Evolutionary conservation across 78 protist genomes (phyloP), one percentile per base, ranked within the genome.

Genomic region (Dictyostelium firmibasis): DNA sequence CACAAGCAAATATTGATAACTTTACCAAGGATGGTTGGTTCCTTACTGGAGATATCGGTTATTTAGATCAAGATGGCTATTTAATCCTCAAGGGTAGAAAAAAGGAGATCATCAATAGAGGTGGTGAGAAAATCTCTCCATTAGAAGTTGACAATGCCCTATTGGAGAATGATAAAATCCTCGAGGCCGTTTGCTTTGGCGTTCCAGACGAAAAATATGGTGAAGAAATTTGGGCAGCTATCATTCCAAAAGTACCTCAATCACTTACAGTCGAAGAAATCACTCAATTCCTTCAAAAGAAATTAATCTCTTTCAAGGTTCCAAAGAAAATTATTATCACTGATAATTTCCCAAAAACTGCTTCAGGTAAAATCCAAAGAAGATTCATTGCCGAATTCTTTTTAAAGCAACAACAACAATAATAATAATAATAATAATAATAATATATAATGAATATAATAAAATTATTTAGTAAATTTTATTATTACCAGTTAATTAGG

Each of bases 351-450:
- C 98, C 98, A 67, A 83, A 96, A 83, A 97, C 98, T 18, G 95
- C 98, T 2, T 94, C 97, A 11, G 98, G 98, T 33, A 97, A 97
- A 82, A 96, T 97, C 18, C 98, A 97, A 86, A 91, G 98, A 78
- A n/a, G 97, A n/a, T 35, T 67, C 16, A 86, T 97, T 1, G 76
- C 96, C 6, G 87, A 67, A 33, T 83, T 36, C 23, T 96, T 97
- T 92, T 77, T 93, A 13, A 86, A 88, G 36, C 79, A 72, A 72
- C 35, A 67, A 67, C 8, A 67, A 2, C 33, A 67, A 67, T 25
- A 67, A 67, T 7, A 7, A 7, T 3, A 25, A 25, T 2, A 67
- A 25, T n/a, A 23, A 23, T 23, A 7, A 7, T 8, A 23, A 62
- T 0, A 62, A 18, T 57, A 57, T 1, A 20, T 5, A 57, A 20